Base-by-base conservation (phyloP, 2,329 filamentous ascomycete genomes). In the Fusarium gaditjirri region DNA sequence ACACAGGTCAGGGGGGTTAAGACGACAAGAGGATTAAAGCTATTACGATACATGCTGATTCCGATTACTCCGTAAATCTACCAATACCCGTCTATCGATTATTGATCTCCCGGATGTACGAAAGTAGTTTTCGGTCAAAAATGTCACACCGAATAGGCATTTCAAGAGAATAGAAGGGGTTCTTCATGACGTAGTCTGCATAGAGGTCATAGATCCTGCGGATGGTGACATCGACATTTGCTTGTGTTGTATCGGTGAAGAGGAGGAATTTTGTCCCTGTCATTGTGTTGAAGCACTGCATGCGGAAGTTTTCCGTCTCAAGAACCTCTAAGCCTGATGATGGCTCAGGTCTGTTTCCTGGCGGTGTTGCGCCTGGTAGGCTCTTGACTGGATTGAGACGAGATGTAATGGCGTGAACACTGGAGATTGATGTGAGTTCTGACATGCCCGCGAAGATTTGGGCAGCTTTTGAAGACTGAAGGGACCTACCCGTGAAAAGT, bases 161-260 rank as follows among this genome's bases (percentile, higher is more conserved):
- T 84, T 99, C 96, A 63, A 97, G 87, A 79, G 96, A 95, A 84
- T 98, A 98, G 80, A 99, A 99, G 2, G 96, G 96, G 81, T 99
- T 99, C 87, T 98, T 99, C 94, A 98, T 98, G 75, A 99, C 96
- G 81, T 94, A 98, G 82, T 99, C 96, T 55, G 94, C 89, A 84
- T 98, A 99, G 57, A 98, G 84, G 81, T 98, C 96, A 81, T 99
- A 98, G 77, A 98, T 92, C 81, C 90, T 92, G 79, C 90, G 88
- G 75, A 97, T 91, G 47, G 95, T 92, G 17, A 90, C 87, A 77
- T 98, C 96, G 42, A 97, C 91, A 78, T 97, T 97, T 53, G 91
- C 89, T 84, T 97, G 95, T 72, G 94, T 90, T 21, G 89, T 90
- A 82, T 98, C 96, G 61, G 96, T 98, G 81, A 99, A 98, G 60